Evolutionary conservation across 2,329 filamentous ascomycete genomes (phyloP).

Genomic region (Apiospora kogelbergensis): DNA sequence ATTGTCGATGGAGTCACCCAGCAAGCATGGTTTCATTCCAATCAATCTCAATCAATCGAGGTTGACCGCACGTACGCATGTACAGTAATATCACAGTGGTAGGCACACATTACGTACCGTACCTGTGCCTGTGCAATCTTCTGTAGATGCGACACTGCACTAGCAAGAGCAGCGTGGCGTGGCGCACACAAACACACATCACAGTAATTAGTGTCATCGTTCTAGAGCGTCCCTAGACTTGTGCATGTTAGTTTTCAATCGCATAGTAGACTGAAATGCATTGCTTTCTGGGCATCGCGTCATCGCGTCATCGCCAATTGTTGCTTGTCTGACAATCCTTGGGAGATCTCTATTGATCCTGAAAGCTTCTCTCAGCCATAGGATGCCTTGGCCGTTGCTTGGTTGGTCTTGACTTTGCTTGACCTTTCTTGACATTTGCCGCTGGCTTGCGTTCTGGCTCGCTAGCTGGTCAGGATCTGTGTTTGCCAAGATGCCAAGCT

Average conservation of each 20-base stretch:
- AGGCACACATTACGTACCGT: not conserved
- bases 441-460: not conserved
- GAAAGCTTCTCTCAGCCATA: not conserved
- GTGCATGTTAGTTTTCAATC: too few relatives aligned
- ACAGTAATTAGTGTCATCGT: too few relatives aligned
- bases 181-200: too few relatives aligned
- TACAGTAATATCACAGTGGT: not conserved
- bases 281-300: not conserved
- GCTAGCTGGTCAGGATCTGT: not conserved
- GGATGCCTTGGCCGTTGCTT: not conserved
- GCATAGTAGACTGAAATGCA: too few relatives aligned
- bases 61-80: not conserved
- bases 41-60: not conserved
- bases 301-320: not conserved
- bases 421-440: not conserved
- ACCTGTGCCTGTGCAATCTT: not conserved
- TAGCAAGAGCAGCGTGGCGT: not conserved
- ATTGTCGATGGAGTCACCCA: not conserved
- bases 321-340: not conserved
- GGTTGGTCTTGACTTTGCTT: not conserved
- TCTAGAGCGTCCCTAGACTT: not conserved
- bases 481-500: not conserved
- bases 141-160: not conserved
- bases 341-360: not conserved
- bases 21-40: not conserved